Conservation (phyloP, 148 eudicot species). For the Diospyros lotus region DNA sequence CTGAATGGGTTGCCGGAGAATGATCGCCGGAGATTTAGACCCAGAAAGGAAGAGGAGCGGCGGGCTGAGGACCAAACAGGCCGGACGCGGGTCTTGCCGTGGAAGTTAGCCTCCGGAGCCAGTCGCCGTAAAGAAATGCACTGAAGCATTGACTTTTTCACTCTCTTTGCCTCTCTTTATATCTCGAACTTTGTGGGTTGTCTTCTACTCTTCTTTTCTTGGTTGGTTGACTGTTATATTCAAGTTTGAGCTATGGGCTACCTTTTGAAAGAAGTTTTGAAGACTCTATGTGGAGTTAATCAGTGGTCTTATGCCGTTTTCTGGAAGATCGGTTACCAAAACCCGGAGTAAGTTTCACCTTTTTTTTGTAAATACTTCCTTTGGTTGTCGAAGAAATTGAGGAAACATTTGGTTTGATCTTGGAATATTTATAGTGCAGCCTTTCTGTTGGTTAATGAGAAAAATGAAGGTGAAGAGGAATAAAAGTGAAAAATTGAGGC, state of each 20-base stretch:
- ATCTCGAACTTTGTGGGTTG: conserved; percentile 6
- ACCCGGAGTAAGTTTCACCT: conserved; percentile 57
- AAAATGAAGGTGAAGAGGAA: neutral
- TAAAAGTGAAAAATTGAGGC: neutral
- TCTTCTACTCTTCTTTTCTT: neutral
- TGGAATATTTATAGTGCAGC: neutral
- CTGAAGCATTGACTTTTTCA: conserved; percentile 12
- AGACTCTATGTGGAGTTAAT: conserved; percentile 72
- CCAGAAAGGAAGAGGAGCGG: conserved; percentile 83
- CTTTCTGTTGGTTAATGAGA: neutral
- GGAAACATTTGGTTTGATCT: neutral
- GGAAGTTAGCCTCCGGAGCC: conserved; percentile 51
- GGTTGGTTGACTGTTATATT: neutral
- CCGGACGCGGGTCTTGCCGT: conserved; percentile 94
- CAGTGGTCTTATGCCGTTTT: conserved; percentile 93
- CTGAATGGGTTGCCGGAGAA: conserved; percentile 44
- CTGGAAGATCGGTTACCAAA: conserved; percentile 90
- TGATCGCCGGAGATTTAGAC: conserved; percentile 60
- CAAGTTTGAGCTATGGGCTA: conserved; percentile 48
- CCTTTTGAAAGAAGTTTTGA: conserved; percentile 75
- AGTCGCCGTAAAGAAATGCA: conserved; percentile 6
- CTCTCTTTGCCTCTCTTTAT: conserved; percentile 7
- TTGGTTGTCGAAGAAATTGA: too few relatives aligned
- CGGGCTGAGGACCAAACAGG: conserved; percentile 89
- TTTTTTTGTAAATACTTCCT: too few relatives aligned